These are phyloP conservation scores for Tolypocladium paradoxum DNA, from an alignment of 2,329 filamentous ascomycete genomes.

Conservation along the genomic window DNA sequence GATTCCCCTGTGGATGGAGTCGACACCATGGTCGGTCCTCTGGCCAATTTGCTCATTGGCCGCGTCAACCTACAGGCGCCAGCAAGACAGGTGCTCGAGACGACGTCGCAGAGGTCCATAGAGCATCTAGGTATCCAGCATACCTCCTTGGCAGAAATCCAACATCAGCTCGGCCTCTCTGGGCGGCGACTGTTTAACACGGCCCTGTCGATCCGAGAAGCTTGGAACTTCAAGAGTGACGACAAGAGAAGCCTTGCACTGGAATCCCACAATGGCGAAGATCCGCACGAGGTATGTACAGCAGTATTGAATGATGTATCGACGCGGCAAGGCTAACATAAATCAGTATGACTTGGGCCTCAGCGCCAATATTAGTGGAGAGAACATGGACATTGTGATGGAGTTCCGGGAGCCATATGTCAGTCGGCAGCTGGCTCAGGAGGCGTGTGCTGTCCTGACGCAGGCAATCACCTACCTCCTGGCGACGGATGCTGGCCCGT, in stretches of 20 bases:
- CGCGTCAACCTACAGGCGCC: constrained; percentile 24
- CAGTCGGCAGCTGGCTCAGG: not conserved
- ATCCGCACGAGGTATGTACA: constrained; percentile 4
- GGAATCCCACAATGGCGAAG: constrained; percentile 6
- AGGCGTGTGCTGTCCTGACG: not conserved
- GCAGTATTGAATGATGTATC: not conserved
- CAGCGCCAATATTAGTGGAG: constrained; percentile 1
- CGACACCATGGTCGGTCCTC: constrained; percentile 36
- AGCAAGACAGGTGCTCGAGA: constrained; percentile 24
- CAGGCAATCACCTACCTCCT: constrained; percentile 3
- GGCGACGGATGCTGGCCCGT: not conserved
- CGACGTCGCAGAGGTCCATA: constrained; percentile 34
- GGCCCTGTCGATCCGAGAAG: constrained; percentile 19
- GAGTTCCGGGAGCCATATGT: constrained; percentile 5
- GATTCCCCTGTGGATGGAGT: constrained; percentile 38
- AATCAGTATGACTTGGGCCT: constrained; percentile 2
- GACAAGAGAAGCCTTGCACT: not conserved
- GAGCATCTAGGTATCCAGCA: constrained; percentile 35
- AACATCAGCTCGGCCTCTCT: constrained; percentile 18
- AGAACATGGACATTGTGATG: constrained; percentile 2
- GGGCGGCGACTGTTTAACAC: constrained; percentile 18
- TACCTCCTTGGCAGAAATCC: constrained; percentile 36
- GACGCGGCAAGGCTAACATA: not conserved
- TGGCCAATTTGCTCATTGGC: constrained; percentile 45
- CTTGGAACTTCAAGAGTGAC: not conserved